Conservation (phyloP, 208 protist genomes). For the Trypanosoma mega region DNA sequence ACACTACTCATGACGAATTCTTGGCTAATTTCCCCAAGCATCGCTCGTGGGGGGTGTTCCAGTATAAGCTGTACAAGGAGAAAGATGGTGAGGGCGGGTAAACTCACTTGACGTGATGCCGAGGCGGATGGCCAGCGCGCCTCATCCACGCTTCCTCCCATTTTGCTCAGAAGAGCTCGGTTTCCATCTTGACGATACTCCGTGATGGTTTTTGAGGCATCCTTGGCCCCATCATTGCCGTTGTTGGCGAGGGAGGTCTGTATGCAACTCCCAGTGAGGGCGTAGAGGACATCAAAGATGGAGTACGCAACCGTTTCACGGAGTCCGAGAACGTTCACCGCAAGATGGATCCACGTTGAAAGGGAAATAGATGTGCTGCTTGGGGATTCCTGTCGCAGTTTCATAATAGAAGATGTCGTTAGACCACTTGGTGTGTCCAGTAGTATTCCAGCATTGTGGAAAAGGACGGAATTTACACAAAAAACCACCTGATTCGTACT, state of each 20-base stretch:
- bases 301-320: slow-evolving; percentile 61
- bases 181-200: slow-evolving; percentile 84
- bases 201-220: slow-evolving; percentile 38
- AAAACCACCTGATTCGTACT: slow-evolving; percentile 53
- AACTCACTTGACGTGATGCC: slow-evolving; percentile 67
- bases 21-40: slow-evolving; percentile 44
- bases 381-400: slow-evolving; percentile 58
- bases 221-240: slow-evolving; percentile 22
- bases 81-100: slow-evolving; percentile 83
- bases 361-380: slow-evolving; percentile 78
- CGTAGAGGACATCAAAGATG: slow-evolving; percentile 89
- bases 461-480: slow-evolving; percentile 82
- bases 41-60: slow-evolving; percentile 48
- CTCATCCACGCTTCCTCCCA: slow-evolving; percentile 83
- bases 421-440: slow-evolving; percentile 67
- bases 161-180: slow-evolving; percentile 73
- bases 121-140: slow-evolving; percentile 62
- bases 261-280: slow-evolving; percentile 76
- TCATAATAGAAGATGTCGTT: slow-evolving; percentile 73
- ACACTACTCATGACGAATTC: slow-evolving; percentile 64
- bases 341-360: slow-evolving; percentile 75
- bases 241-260: slow-evolving; percentile 50
- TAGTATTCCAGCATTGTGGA: slow-evolving; percentile 78
- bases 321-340: slow-evolving; percentile 62
- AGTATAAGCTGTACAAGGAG: slow-evolving; percentile 82